Evolutionary conservation across 139 green algal genomes (phyloP).

Genomic region (Haematococcus lacustris): DNA sequence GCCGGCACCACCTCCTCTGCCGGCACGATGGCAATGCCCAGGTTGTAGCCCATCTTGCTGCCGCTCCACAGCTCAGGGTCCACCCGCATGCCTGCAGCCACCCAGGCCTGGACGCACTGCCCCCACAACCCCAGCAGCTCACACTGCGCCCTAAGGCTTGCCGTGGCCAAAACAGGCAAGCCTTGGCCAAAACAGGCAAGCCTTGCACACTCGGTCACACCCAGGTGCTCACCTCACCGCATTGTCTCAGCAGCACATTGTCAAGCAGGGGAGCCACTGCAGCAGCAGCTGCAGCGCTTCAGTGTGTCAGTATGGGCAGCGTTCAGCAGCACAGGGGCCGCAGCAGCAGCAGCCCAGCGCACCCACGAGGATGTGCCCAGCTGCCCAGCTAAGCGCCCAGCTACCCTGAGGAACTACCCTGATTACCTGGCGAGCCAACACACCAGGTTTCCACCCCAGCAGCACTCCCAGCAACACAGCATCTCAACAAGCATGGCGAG

Average conservation of each 20-base stretch:
- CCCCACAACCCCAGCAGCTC: too few species aligned
- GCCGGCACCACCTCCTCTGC: constrained; percentile 28
- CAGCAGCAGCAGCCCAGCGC: not conserved
- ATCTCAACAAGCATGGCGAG: too few species aligned
- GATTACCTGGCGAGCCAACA: too few species aligned
- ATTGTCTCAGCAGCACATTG: not conserved
- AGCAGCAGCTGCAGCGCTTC: not conserved
- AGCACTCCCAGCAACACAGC: too few species aligned
- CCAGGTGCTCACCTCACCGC: too few species aligned
- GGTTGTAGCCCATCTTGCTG: constrained; percentile 75
- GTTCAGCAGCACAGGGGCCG: not conserved
- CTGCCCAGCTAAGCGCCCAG: too few species aligned
- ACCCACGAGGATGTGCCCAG: too few species aligned
- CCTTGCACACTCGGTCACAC: not conserved
- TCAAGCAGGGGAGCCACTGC: not conserved
- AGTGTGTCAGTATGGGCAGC: not conserved
- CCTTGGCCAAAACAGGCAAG: not conserved
- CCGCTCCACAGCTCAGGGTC: constrained; percentile 65
- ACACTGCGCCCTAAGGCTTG: too few species aligned
- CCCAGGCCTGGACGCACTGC: too few species aligned
- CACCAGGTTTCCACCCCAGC: too few species aligned
- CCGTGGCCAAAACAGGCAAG: too few species aligned
- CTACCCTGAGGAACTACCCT: too few species aligned
- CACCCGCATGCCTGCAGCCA: constrained; percentile 69
- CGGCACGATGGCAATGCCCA: constrained; percentile 30